These are phyloP conservation scores for Cryptococcus wingfieldii DNA, from an alignment of 1,284 basidiomycete genomes.

Conservation along the genomic window DNA sequence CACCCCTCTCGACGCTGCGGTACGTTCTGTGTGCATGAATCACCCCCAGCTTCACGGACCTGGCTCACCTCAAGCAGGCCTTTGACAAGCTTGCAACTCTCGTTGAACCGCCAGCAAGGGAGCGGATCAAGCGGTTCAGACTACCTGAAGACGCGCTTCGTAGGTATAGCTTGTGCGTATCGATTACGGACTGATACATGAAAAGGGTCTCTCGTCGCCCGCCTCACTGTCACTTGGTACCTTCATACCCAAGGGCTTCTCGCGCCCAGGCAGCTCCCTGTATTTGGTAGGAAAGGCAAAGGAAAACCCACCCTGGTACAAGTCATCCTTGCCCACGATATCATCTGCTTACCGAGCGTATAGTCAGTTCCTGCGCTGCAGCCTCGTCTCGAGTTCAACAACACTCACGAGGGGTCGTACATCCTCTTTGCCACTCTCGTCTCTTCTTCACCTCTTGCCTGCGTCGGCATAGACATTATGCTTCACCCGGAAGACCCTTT, in stretches of 20 bases:
- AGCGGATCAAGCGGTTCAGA: constrained; percentile 29
- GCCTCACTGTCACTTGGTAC: constrained; percentile 37
- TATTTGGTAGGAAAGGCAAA: constrained; percentile 20
- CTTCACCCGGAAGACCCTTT: constrained; percentile 22
- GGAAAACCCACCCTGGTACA: constrained; percentile 39
- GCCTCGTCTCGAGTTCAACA: constrained; percentile 37
- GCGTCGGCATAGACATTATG: constrained; percentile 42
- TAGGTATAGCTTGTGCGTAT: background rate
- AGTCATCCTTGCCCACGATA: background rate
- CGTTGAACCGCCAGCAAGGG: constrained; percentile 18
- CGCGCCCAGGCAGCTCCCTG: constrained; percentile 2
- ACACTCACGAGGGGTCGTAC: constrained; percentile 38
- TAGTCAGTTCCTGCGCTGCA: constrained; percentile 15
- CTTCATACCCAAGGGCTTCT: constrained; percentile 19
- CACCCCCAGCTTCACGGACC: background rate
- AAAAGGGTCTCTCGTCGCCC: constrained; percentile 33
- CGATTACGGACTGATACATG: background rate
- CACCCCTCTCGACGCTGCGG: constrained; percentile 5
- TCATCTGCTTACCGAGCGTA: background rate
- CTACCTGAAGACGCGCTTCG: constrained; percentile 29
- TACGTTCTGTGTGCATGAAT: background rate
- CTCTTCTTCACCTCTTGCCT: constrained; percentile 4
- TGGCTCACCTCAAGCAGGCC: constrained; percentile 10
- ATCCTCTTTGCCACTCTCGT: constrained; percentile 20
- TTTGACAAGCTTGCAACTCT: constrained; percentile 23